Conservation (phyloP, 371 early-diverging fungal species). For the Mortierella sp. region DNA sequence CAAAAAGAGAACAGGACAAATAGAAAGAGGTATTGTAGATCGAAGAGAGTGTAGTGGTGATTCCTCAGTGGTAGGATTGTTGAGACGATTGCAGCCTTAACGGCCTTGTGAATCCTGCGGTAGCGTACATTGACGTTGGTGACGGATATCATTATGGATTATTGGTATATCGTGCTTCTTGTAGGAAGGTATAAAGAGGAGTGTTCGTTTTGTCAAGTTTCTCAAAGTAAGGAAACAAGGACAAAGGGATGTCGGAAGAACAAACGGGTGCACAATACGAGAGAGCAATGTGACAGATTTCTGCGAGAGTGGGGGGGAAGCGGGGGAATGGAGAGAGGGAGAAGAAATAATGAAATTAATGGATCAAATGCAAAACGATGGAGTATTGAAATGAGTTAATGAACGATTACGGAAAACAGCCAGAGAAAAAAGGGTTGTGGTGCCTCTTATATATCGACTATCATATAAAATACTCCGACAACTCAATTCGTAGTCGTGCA, state of each 20-base stretch:
- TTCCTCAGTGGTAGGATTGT: constrained; percentile 36
- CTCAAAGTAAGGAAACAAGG: neutral
- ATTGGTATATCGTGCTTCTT: neutral
- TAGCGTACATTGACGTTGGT: constrained; percentile 36
- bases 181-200: neutral
- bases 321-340: neutral
- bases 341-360: neutral
- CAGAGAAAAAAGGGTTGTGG: too few species aligned
- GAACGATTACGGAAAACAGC: too few species aligned
- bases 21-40: constrained; percentile 56
- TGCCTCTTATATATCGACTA: too few species aligned
- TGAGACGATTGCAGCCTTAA: constrained; percentile 29
- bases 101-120: constrained; percentile 24
- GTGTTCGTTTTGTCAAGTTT: neutral
- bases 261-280: too few species aligned
- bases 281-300: too few species aligned
- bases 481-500: too few species aligned
- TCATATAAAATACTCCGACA: too few species aligned
- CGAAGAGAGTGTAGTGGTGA: constrained; percentile 54
- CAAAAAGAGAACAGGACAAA: constrained; percentile 48
- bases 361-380: too few species aligned
- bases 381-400: too few species aligned
- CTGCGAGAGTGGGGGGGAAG: neutral
- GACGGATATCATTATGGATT: constrained; percentile 26
- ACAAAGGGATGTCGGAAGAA: too few species aligned